Conservation (phyloP, 108 stramenopile species). For the Schizochytrium sp. region DNA sequence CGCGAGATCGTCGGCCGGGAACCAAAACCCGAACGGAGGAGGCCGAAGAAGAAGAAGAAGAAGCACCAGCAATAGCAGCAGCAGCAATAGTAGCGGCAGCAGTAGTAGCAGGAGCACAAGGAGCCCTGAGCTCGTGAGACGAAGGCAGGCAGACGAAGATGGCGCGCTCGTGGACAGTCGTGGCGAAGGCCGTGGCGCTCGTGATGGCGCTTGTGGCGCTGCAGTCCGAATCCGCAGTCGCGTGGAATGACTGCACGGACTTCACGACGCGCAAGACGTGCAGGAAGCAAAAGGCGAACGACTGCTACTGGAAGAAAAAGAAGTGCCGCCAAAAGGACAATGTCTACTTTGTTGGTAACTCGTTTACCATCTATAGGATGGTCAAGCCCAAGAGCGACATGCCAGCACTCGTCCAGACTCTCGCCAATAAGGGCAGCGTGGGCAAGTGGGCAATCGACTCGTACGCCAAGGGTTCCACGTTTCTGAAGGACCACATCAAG, state of each 20-base stretch:
- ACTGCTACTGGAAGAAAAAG: neutral
- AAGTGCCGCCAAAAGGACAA: neutral
- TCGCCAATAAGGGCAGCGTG: neutral
- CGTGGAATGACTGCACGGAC: neutral
- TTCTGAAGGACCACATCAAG: too few species aligned
- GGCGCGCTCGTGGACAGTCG: neutral
- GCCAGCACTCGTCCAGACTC: neutral
- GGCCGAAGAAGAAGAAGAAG: too few species aligned
- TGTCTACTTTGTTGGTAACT: constrained; percentile 4
- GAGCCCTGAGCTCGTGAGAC: too few species aligned
- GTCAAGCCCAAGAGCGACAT: neutral
- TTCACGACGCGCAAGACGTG: neutral
- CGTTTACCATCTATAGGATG: neutral
- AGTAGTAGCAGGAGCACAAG: too few species aligned
- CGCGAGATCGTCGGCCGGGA: too few species aligned
- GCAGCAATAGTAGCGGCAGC: too few species aligned
- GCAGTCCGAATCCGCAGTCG: neutral
- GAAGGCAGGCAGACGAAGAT: neutral
- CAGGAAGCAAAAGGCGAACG: neutral
- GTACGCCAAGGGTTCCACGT: neutral
- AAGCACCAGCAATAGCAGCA: too few species aligned
- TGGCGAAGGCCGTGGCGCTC: neutral
- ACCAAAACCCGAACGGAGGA: too few species aligned
- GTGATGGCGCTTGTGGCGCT: neutral
- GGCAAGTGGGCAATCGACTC: neutral